Evolutionary conservation across 164 flowering plant genomes (phyloP).

Genomic region (Tetrastigma voinierianum): DNA sequence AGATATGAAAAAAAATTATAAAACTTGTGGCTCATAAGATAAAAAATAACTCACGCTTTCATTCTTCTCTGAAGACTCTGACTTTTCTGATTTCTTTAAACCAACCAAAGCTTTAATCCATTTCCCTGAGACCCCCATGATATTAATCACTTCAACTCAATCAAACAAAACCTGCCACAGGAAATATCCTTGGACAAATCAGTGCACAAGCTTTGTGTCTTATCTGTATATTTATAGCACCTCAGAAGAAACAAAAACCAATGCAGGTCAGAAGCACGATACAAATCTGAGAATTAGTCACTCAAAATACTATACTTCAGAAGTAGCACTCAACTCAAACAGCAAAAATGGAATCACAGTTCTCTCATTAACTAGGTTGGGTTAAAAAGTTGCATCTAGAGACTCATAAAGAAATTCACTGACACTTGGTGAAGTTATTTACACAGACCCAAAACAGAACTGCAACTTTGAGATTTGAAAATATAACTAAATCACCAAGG

Average conservation of each 20-base stretch:
- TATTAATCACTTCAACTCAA: conserved; percentile 16
- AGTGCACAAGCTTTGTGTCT: neutral
- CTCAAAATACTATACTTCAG: neutral
- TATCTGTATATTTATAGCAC: neutral
- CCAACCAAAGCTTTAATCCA: conserved; percentile 87
- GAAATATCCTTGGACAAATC: conserved; percentile 9
- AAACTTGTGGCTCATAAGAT: neutral
- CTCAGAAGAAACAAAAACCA: neutral
- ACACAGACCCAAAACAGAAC: neutral
- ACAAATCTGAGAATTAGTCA: neutral
- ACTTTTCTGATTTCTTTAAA: conserved; percentile 66
- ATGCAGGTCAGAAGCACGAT: neutral
- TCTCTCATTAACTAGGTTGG: no score
- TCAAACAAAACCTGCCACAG: conserved; percentile 29
- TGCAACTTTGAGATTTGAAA: neutral
- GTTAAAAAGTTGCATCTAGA: no score
- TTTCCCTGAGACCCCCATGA: conserved; percentile 81
- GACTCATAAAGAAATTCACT: neutral
- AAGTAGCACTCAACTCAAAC: no score
- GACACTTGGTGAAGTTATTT: neutral
- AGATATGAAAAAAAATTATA: neutral
- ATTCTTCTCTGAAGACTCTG: conserved; percentile 54
- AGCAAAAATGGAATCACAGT: no score
- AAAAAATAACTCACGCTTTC: conserved; percentile 47
- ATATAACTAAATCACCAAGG: neutral